Percentiles rank a stretch among this genome's conserved stretches.
Evolutionary conservation across 1,284 basidiomycete species (phyloP).

Genomic region (Pisolithus thermaeus): DNA sequence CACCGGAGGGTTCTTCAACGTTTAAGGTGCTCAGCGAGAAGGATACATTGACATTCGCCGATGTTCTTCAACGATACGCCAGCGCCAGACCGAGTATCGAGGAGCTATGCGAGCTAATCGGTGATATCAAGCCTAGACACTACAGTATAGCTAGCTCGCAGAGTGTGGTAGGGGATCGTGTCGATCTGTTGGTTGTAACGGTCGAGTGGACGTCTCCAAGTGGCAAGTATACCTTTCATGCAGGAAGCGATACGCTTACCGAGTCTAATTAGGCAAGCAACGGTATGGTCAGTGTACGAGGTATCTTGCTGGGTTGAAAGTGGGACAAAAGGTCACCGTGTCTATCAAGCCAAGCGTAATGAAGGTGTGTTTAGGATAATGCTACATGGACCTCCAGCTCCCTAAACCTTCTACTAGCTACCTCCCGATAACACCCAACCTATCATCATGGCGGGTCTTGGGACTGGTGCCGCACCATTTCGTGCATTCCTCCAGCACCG

Average conservation of each 20-base stretch:
- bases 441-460: conserved; percentile 97
- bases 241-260: conserved; percentile 3
- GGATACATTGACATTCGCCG: conserved; percentile 93
- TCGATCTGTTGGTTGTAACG: conserved; percentile 93
- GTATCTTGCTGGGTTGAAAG: conserved; percentile 79
- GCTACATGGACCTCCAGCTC: not conserved
- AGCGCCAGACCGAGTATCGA: conserved; percentile 80
- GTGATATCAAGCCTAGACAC: conserved; percentile 95
- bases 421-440: conserved; percentile 84
- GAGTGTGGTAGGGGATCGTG: conserved; percentile 88
- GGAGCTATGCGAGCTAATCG: conserved; percentile 81
- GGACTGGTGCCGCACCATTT: conserved; percentile 98
- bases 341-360: conserved; percentile 99
- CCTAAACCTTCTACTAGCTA: conserved; percentile 43
- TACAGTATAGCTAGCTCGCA: conserved; percentile 98
- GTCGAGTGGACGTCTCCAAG: conserved; percentile 90
- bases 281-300: conserved; percentile 96
- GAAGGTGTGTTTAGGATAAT: conserved; percentile 60
- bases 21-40: conserved; percentile 96
- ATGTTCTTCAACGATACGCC: conserved; percentile 77
- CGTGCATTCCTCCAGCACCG: conserved; percentile 97
- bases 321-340: conserved; percentile 93
- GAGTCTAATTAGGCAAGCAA: conserved; percentile 35
- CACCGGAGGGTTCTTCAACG: conserved; percentile 84
- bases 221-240: conserved; percentile 47